Evolutionary conservation across 805 yeast species (phyloP), one percentile per base, ranked within the genome.

Genomic region (Cyberlindnera subsufficiens): DNA sequence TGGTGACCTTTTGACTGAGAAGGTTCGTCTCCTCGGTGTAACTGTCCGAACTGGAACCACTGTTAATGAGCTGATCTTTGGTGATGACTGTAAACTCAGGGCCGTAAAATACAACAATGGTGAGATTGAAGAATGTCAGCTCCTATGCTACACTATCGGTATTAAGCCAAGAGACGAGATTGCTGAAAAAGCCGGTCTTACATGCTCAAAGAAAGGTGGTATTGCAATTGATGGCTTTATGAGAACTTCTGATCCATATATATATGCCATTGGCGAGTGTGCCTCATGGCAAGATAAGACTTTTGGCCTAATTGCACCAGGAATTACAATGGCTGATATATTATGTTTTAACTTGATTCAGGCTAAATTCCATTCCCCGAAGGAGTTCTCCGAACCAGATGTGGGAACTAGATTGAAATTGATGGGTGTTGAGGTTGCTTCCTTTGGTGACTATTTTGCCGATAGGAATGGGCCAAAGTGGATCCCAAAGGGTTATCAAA

Each of bases 1-100:
- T 17, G 68, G 69, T 14, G 38, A 16, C 1, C 39, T 64, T 22
- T 45, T 64, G 17, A 60, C 66, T 42, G 74, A 69, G 42, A 73
- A 74, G 52, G 80, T 77, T 25, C 66, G 68, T 47, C 71, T 69
- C 51, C 64, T 77, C 37, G 81, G 81, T 29, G 67, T 76, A 32
- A 68, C 74, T 44, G 77, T 75, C 45, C 72, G 73, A 58, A 64
- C 73, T 37, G 77, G 72, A 47, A 71, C 77, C 27, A 68, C 74
- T 43, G 66, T 75, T 22, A 68, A 68, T 38, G 73, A 71, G 42
- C 72, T 75, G 52, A 60, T 71, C n/a, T 61, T 58, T 37, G 63
- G 59, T 27, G 46, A 46, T 11, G 47, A 50, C 10, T 44, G 48
- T 4, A 49, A 53, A 17, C 47, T 63, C 14, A 38, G 38, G 13